Conservation (phyloP, 2,329 filamentous ascomycete genomes). For the Zymoseptoria pseudotritici region DNA sequence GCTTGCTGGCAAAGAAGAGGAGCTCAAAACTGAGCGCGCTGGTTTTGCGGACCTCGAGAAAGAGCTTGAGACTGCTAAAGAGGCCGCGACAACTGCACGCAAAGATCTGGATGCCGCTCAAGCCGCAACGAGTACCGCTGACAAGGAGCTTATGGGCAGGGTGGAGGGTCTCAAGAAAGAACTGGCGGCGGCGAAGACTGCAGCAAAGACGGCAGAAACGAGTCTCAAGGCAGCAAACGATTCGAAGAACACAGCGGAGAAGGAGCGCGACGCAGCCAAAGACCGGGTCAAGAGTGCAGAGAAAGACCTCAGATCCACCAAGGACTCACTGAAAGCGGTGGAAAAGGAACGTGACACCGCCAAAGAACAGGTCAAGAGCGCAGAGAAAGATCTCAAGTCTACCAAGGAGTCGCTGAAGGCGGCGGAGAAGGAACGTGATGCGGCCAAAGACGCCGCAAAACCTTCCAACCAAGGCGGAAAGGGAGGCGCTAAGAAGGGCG, state of each 20-base stretch:
- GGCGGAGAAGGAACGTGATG: slow-evolving; percentile 7
- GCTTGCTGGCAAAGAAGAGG: slow-evolving; percentile 23
- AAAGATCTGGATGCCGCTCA: slow-evolving; percentile 7
- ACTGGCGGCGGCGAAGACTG: slow-evolving; percentile 3
- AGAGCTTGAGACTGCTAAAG: slow-evolving; percentile 21
- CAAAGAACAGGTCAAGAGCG: slow-evolving; percentile 4
- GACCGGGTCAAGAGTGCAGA: slow-evolving; percentile 6
- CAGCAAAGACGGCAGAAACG: slow-evolving; percentile 2
- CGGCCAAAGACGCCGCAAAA: not conserved
- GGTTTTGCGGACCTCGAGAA: slow-evolving; percentile 27
- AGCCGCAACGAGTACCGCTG: not conserved
- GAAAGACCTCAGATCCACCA: slow-evolving; percentile 8
- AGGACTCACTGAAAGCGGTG: slow-evolving; percentile 7
- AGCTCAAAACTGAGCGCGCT: slow-evolving; percentile 25
- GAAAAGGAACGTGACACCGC: slow-evolving; percentile 2
- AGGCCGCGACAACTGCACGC: slow-evolving; percentile 8
- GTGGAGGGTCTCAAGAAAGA: slow-evolving; percentile 8
- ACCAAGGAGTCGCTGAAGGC: slow-evolving; percentile 6
- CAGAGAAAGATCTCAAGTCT: slow-evolving; percentile 3
- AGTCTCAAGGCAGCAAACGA: slow-evolving; percentile 5
- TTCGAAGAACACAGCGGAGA: not conserved
- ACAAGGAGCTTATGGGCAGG: slow-evolving; percentile 6
- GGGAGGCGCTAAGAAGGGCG: not conserved
- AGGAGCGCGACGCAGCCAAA: slow-evolving; percentile 7
- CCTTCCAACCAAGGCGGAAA: slow-evolving; percentile 1